Evolutionary conservation across 306 rosid genomes (phyloP), one percentile per base, ranked within the genome.

Genomic region (Chamaecrista fasciculata): DNA sequence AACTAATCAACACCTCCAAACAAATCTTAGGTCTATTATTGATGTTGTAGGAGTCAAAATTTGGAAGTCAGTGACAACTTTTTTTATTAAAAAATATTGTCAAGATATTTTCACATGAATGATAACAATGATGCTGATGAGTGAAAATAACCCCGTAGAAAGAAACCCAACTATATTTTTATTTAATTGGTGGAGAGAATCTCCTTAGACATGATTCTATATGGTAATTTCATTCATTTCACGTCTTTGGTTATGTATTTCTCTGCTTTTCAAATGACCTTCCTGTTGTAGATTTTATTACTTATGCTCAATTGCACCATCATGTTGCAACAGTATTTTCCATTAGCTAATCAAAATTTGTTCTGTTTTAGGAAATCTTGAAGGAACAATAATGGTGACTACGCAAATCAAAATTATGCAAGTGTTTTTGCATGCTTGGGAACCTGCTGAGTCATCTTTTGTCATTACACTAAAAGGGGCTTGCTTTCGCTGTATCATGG

Each of bases 361-460:
- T 18, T 59, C 25, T 33, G 8, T 14, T 33, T 8, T 33, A 59
- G 44, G 44, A 33, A 33, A 33, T n/a, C n/a, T n/a, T 16, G 65
- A 59, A 18, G 46, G 18, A n/a, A n/a, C 39, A 21, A 1, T 16
- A 33, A 31, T 8, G 26, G 8, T 58, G 64, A 58, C 44, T 16
- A 33, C 42, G 3, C 1, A 18, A 18, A 33, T 10, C 46, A 4
- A 59, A 46, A 14, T 62, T 48, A 4, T 64, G 44, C 3, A 5
- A 19, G 53, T 16, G 10, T 28, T 25, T 21, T 44, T 43, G 47
- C 57, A 2, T 57, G 46, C 74, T 49, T 31, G 66, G 62, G 43
- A 66, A 66, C 70, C 55, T 66, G 21, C 62, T 5, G 25, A 46
- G 59, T 31, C 63, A 58, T 66, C 34, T 72, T 66, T 59, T 67